A percentile compares a stretch with the other conserved stretches of the same genome.
Conservation (phyloP, 345 rosid species). For the Gossypium ekmanianum region DNA sequence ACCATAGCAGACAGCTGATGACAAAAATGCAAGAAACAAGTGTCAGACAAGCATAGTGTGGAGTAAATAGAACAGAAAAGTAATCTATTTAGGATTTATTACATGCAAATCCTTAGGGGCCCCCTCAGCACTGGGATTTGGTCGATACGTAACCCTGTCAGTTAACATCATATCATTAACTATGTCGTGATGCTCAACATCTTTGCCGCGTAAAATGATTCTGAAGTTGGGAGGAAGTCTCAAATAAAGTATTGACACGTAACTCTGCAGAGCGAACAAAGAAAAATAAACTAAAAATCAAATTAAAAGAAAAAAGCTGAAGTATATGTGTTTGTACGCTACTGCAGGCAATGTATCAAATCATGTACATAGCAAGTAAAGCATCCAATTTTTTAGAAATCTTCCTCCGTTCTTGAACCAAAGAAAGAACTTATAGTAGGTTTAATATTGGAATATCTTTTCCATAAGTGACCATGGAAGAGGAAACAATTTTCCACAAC, state of each 20-base stretch:
- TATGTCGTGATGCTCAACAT: conserved; percentile 88
- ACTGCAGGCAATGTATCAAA: neutral
- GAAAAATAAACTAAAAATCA: neutral
- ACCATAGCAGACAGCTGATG: conserved; percentile 70
- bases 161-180: conserved; percentile 97
- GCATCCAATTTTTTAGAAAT: neutral
- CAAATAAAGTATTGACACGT: conserved; percentile 87
- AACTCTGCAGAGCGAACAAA: conserved; percentile 50
- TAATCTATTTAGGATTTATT: conserved; percentile 3
- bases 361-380: neutral
- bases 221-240: conserved; percentile 83
- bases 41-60: neutral
- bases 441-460: neutral
- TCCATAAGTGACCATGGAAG: neutral
- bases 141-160: conserved; percentile 70
- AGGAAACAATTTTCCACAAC: neutral
- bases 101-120: conserved; percentile 47
- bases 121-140: conserved; percentile 58
- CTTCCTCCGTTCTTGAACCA: neutral
- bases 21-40: conserved; percentile 24
- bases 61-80: neutral
- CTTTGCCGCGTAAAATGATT: conserved; percentile 79
- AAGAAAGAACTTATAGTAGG: neutral
- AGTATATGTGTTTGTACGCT: neutral
- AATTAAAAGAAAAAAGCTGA: too few relatives aligned